Percentiles rank a stretch among this genome's conserved stretches.
These are phyloP conservation scores for Soucietia sequanensis DNA, from an alignment of 805 yeast species.

Conservation along the genomic window DNA sequence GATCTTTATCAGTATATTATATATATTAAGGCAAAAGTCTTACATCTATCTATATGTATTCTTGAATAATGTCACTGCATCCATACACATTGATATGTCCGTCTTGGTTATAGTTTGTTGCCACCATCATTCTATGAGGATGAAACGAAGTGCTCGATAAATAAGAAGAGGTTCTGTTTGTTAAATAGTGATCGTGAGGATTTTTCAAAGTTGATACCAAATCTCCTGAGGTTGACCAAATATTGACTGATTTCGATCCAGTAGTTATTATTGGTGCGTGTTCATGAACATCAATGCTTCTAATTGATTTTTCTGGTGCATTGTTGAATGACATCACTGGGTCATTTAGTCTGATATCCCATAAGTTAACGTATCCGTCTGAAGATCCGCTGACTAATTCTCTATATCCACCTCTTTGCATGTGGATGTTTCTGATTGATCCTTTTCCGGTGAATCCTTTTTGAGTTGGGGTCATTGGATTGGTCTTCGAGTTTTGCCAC, in stretches of 20 bases:
- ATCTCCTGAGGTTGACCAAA: conserved; percentile 88
- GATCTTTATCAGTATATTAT: too few relatives aligned
- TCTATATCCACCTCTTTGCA: conserved; percentile 96
- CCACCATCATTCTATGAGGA: conserved; percentile 93
- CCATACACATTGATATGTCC: conserved; percentile 61
- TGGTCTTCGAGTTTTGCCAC: conserved; percentile 59
- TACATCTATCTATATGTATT: conserved; percentile 28
- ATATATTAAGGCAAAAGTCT: too few relatives aligned
- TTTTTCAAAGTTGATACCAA: conserved; percentile 59
- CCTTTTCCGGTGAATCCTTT: conserved; percentile 36
- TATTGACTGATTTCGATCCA: conserved; percentile 73
- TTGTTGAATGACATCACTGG: conserved; percentile 71
- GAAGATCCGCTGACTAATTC: conserved; percentile 82
- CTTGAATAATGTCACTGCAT: conserved; percentile 37
- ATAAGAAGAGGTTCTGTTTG: conserved; percentile 49
- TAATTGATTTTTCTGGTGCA: conserved; percentile 47
- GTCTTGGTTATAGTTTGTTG: conserved; percentile 79
- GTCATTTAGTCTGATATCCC: conserved; percentile 81
- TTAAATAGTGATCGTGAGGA: conserved; percentile 42
- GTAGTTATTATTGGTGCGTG: conserved; percentile 95
- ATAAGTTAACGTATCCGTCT: conserved; percentile 79
- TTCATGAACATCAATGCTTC: conserved; percentile 83
- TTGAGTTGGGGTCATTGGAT: conserved; percentile 9
- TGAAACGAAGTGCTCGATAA: conserved; percentile 74
- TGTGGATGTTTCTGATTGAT: conserved; percentile 74